These are phyloP conservation scores for Penicillium sp. DNA, from an alignment of 2,329 filamentous ascomycete species.

Conservation along the genomic window DNA sequence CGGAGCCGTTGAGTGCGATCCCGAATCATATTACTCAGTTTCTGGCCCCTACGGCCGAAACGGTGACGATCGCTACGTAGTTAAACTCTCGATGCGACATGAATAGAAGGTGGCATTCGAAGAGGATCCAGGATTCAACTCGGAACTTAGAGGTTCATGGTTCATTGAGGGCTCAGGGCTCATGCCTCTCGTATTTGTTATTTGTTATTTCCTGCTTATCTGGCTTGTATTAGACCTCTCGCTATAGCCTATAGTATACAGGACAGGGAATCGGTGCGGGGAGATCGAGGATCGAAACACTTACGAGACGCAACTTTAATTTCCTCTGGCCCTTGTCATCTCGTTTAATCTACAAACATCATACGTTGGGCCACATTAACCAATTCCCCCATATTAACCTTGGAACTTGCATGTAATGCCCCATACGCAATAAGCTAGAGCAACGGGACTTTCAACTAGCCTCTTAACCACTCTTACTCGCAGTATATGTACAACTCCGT, in stretches of 20 bases:
- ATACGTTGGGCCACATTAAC: background rate
- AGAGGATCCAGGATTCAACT: too few relatives aligned
- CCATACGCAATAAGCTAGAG: too few relatives aligned
- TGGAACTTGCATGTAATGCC: too few relatives aligned
- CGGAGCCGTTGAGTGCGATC: constrained; percentile 23
- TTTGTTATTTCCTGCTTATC: background rate
- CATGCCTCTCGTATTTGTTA: too few relatives aligned
- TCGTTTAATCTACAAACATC: background rate
- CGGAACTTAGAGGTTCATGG: too few relatives aligned
- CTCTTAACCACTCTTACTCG: too few relatives aligned
- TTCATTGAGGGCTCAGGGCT: too few relatives aligned
- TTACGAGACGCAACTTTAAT: background rate
- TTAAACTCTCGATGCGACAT: background rate
- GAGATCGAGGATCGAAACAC: constrained; percentile 4
- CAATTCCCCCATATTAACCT: too few relatives aligned
- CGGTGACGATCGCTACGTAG: constrained; percentile 14
- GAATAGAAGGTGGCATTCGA: too few relatives aligned
- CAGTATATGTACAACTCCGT: too few relatives aligned
- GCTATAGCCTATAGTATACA: background rate
- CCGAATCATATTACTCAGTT: constrained; percentile 20
- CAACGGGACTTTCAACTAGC: too few relatives aligned
- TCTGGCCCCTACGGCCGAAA: constrained; percentile 20
- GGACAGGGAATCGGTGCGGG: background rate
- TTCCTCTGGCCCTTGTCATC: background rate
- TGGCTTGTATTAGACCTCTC: too few relatives aligned